Evolutionary conservation across 257 asterid genomes (phyloP).

Genomic region (Solanum pimpinellifolium): DNA sequence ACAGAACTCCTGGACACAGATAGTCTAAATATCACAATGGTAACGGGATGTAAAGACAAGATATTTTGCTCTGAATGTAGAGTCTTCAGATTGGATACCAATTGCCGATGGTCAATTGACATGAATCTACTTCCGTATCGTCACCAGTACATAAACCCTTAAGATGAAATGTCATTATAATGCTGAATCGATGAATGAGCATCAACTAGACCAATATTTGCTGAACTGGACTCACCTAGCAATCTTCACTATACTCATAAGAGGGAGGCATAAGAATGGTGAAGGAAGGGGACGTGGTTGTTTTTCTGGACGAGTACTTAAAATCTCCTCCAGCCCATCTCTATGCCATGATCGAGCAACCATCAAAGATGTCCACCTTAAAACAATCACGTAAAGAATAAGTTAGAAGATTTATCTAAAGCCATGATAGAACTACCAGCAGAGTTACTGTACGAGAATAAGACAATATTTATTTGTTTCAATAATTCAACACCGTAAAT

Average conservation of each 20-base stretch:
- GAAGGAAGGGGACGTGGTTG: constrained; percentile 43
- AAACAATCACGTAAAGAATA: constrained; percentile 1
- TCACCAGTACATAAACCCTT: not conserved
- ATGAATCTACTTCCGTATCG: not conserved
- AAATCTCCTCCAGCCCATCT: constrained; percentile 65
- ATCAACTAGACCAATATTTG: not conserved
- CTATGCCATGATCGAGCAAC: constrained; percentile 85
- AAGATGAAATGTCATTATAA: not conserved
- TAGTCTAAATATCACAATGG: not conserved
- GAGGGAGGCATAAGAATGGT: constrained; percentile 68
- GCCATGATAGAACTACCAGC: not conserved
- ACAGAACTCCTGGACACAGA: not conserved
- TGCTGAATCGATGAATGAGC: not conserved
- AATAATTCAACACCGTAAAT: not conserved
- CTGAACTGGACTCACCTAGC: constrained; percentile 44
- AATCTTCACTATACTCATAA: constrained; percentile 64
- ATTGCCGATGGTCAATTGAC: not conserved
- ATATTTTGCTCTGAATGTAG: not conserved
- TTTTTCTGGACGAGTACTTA: constrained; percentile 31
- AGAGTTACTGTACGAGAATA: not conserved
- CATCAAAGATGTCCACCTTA: constrained; percentile 78
- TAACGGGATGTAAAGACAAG: not conserved
- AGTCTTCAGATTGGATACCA: not conserved
- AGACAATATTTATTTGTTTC: not conserved
- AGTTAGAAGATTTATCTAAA: not conserved